These are phyloP conservation scores for Aethionema arabicum DNA, from an alignment of 345 rosid genomes.

Conservation along the genomic window DNA sequence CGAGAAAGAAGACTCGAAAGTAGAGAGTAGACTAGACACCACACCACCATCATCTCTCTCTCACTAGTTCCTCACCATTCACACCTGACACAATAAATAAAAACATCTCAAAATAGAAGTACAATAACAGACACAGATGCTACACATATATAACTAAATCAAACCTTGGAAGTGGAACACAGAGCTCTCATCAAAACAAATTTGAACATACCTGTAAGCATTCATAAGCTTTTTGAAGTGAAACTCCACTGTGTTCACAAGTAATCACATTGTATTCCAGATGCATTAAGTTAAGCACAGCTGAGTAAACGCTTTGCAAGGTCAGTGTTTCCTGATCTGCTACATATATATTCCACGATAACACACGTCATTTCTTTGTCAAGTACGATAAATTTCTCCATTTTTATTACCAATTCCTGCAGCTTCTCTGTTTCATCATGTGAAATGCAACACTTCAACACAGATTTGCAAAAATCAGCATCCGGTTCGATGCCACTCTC, in stretches of 20 bases:
- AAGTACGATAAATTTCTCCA: constrained; percentile 42
- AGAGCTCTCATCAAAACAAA: constrained; percentile 7
- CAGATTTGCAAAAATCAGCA: constrained; percentile 41
- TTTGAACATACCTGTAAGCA: not conserved
- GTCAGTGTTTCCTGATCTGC: constrained; percentile 27
- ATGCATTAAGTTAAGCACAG: too few species aligned
- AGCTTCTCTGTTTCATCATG: constrained; percentile 41
- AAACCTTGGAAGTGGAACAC: constrained; percentile 9
- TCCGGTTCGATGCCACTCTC: constrained; percentile 9
- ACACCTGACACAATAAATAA: not conserved
- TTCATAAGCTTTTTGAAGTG: too few species aligned
- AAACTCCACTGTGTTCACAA: too few species aligned
- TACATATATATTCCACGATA: constrained; percentile 43
- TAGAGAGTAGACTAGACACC: too few species aligned
- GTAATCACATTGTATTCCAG: too few species aligned
- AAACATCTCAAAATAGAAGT: constrained; percentile 6
- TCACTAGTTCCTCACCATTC: too few species aligned
- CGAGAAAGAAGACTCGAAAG: too few species aligned
- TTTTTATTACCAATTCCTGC: constrained; percentile 42
- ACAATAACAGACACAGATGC: constrained; percentile 7
- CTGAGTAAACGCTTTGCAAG: not conserved
- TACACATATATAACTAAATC: constrained; percentile 12
- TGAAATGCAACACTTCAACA: constrained; percentile 41
- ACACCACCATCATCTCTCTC: too few species aligned
- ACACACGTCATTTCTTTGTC: constrained; percentile 41